Evolutionary conservation across 73 alveolate genomes (phyloP), one percentile per base, ranked within the genome.

Genomic region (Blepharisma japonicum): DNA sequence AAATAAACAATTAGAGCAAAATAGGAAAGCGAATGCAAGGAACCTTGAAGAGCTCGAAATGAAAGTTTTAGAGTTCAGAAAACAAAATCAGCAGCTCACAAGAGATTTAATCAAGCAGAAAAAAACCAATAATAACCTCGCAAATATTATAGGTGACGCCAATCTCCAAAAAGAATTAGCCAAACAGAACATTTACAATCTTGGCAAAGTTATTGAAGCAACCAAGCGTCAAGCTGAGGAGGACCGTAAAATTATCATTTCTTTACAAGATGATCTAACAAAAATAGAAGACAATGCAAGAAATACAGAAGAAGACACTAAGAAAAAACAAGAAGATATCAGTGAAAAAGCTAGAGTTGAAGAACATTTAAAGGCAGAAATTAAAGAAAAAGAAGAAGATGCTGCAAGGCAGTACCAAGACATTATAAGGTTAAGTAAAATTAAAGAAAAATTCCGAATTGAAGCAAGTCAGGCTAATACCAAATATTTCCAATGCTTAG

Each of bases 391-490:
- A 45, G 56, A 70, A 47, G 80, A 70, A 45, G 80, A 39, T 25
- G 66, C 66, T 38, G 80, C 56, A n/a, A 70, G 46, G 5, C 56
- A 70, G 5, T 70, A 70, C 5, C 56, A 70, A 70, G 80, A 70
- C 5, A 45, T 70, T 14, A 45, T 45, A 14, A 23, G 66, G 21
- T 80, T 70, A 18, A 85, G 78, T 80, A 85, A 88, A 86, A 88
- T 81, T 25, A 81, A 94, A 77, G 94, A 91, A 55, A 88, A 89
- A 85, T 80, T 80, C 77, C 89, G 94, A 6, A 88, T 79, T 51
- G 95, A 91, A 71, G 94, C 94, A n/a, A 68, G 90, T 4, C 91
- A 91, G 81, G 94, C 94, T 55, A 91, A 91, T 67, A 92, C 91
- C 50, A 87, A 89, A 78, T 71, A 83, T 8, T 84, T 78, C 56